Evolutionary conservation across 176 grass and related monocot species (phyloP).

Genomic region (Pharus latifolius): DNA sequence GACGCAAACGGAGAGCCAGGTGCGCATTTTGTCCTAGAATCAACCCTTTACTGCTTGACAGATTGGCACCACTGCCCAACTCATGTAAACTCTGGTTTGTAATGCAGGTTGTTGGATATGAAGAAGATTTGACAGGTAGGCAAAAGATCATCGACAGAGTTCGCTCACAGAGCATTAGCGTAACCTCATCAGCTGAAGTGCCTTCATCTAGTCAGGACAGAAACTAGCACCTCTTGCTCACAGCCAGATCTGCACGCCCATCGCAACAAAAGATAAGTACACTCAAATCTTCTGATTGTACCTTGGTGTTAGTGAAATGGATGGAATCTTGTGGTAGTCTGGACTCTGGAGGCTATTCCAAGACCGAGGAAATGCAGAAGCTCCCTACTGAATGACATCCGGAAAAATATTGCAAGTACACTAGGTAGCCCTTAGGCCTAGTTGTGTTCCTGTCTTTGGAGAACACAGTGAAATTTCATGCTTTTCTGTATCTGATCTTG

Average conservation of each 20-base stretch:
- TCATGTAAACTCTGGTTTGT: neutral
- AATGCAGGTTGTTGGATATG: constrained; percentile 60
- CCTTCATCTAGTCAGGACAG: neutral
- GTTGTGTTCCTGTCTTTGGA: neutral
- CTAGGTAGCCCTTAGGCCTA: too few relatives aligned
- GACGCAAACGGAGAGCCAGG: constrained; percentile 88
- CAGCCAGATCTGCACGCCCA: neutral
- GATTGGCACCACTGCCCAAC: neutral
- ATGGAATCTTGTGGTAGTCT: neutral
- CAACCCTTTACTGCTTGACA: neutral
- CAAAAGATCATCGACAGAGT: constrained; percentile 95
- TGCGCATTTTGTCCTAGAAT: constrained; percentile 10
- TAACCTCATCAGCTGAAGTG: constrained; percentile 29
- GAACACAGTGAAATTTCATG: neutral
- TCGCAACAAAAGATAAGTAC: neutral
- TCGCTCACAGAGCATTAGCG: constrained; percentile 47
- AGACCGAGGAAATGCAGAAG: neutral
- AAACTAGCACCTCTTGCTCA: neutral
- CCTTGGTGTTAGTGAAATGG: neutral
- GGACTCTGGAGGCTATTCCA: neutral
- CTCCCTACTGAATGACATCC: neutral
- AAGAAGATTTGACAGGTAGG: constrained; percentile 80
- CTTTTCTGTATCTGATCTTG: neutral
- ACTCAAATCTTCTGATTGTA: neutral
- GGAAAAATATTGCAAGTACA: too few relatives aligned